These are phyloP conservation scores for Eimeria praecox DNA, from an alignment of 169 alveolate species.

Conservation along the genomic window DNA sequence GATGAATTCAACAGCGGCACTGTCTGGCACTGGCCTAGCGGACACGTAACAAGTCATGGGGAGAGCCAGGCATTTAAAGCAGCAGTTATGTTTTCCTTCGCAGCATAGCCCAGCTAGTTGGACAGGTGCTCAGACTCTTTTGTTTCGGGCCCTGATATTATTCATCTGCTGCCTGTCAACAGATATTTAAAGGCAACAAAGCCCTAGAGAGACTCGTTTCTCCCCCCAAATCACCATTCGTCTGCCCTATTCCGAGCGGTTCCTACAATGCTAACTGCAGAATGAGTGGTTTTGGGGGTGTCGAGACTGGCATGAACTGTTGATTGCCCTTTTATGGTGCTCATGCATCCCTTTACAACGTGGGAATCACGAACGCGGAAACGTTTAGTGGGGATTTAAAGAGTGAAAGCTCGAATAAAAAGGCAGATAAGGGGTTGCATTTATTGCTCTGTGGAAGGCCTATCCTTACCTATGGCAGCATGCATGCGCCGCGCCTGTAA, in stretches of 20 bases:
- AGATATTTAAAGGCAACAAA: neutral
- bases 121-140: neutral
- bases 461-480: neutral
- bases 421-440: neutral
- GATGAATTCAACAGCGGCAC: neutral
- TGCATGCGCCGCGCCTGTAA: conserved; percentile 21
- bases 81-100: neutral
- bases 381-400: neutral
- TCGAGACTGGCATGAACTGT: neutral
- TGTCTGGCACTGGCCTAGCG: neutral
- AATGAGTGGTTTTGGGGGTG: neutral
- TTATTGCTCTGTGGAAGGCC: neutral
- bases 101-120: neutral
- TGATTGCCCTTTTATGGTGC: neutral
- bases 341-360: neutral
- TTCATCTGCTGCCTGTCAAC: neutral
- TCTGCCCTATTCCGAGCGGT: neutral
- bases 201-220: neutral
- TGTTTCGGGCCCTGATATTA: neutral
- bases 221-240: neutral
- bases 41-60: neutral
- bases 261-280: neutral
- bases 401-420: neutral
- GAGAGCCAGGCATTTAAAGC: neutral
- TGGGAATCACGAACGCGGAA: neutral